Evolutionary conservation across 805 yeast genomes (phyloP).

Genomic region (Maudiozyma turicensis): DNA sequence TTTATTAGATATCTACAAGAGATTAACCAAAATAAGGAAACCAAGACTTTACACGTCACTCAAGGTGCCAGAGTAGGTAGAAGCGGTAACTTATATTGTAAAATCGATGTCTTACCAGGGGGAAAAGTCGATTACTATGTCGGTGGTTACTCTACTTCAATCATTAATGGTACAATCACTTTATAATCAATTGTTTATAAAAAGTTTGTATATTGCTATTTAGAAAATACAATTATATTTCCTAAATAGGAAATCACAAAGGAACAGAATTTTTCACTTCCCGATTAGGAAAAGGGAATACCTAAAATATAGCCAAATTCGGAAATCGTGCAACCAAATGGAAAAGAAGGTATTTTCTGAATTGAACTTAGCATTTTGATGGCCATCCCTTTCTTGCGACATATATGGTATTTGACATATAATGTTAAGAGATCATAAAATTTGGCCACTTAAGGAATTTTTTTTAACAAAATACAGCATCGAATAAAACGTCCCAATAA

Average conservation of each 20-base stretch:
- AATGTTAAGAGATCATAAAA: too few relatives aligned
- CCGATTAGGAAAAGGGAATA: background rate
- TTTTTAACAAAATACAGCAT: too few relatives aligned
- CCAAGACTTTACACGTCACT: conserved; percentile 18
- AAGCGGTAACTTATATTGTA: conserved; percentile 30
- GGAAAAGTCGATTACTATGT: conserved; percentile 20
- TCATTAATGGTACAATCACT: conserved; percentile 28
- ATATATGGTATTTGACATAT: too few relatives aligned
- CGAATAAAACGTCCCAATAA: too few relatives aligned
- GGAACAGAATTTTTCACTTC: background rate
- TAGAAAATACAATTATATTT: background rate
- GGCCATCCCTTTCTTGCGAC: too few relatives aligned
- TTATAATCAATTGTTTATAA: background rate
- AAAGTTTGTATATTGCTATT: background rate
- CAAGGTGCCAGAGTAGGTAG: conserved; percentile 35
- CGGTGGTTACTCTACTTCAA: conserved; percentile 35
- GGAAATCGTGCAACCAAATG: background rate
- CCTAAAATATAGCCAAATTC: background rate
- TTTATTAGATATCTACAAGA: conserved; percentile 25
- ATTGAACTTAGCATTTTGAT: too few relatives aligned
- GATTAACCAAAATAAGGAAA: conserved; percentile 10
- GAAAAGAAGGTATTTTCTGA: background rate
- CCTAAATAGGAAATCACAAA: background rate
- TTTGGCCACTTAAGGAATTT: too few relatives aligned
- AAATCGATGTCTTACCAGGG: conserved; percentile 10